Evolutionary conservation across 129 eudicot genomes (phyloP).

Genomic region (Flaveria trinervia): DNA sequence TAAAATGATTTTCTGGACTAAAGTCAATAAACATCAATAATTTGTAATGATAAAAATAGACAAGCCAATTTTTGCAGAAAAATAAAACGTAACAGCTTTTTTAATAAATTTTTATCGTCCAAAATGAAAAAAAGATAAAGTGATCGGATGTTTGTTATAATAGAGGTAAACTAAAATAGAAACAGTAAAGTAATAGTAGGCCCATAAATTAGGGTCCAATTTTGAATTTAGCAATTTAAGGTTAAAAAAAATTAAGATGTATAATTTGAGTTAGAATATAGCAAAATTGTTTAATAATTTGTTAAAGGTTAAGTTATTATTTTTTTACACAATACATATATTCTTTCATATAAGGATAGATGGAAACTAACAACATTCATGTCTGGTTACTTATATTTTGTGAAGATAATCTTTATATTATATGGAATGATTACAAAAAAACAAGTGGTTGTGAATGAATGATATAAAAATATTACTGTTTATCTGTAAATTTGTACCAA

Average conservation of each 20-base stretch:
- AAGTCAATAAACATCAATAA: conserved; percentile 23
- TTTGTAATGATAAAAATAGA: conserved; percentile 21
- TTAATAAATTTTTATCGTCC: neutral
- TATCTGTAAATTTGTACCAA: too few relatives aligned
- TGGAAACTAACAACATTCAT: too few relatives aligned
- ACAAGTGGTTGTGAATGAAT: too few relatives aligned
- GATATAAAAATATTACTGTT: too few relatives aligned
- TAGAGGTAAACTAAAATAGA: neutral
- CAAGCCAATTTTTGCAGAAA: neutral
- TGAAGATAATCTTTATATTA: too few relatives aligned
- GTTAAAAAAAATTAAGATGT: neutral
- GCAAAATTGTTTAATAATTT: neutral
- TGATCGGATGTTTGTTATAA: neutral
- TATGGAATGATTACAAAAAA: too few relatives aligned
- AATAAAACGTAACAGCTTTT: neutral
- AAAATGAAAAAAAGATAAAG: neutral
- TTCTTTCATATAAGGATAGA: too few relatives aligned
- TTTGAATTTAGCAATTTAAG: neutral
- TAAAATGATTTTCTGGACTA: neutral
- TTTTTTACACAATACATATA: too few relatives aligned
- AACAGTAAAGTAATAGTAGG: conserved; percentile 5
- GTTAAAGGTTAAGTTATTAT: neutral
- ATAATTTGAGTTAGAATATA: neutral
- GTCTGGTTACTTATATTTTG: too few relatives aligned
- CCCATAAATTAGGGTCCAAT: conserved; percentile 1